Evolutionary conservation across 108 stramenopile genomes (phyloP), one percentile per base, ranked within the genome.

Genomic region (Pseudonitzschia multiseries): DNA sequence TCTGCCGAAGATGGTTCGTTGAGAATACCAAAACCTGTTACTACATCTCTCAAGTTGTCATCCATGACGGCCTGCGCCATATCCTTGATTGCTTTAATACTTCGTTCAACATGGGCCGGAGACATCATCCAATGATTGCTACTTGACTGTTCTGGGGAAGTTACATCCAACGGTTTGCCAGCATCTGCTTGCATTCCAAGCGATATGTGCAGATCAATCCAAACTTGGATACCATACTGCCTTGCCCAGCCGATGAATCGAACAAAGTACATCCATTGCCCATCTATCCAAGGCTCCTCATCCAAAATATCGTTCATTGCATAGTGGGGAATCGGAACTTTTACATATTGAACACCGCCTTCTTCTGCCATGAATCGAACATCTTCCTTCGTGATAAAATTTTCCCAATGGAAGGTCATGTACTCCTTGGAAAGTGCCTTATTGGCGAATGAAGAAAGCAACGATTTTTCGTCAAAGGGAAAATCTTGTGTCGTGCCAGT

Each of bases 311-410:
- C 70, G 43, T 64, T 52, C 51, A 82, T 41, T 26, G 89, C 87
- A 86, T 87, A 93, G 77, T 89, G 81, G 5, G 84, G 79, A 46
- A 93, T 33, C 8, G 92, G 89, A 2, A 93, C 83, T 21, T 87
- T 81, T 2, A 89, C 78, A 74, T 93, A 84, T n/a, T 82, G 81
- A 14, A 88, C 69, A 50, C 84, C 84, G 14, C 73, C 73, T 6
- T 78, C 68, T 52, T 68, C 57, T 33, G 61, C 32, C 26, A 93
- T 41, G n/a, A 67, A 51, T 4, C 21, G 13, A 12, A 93, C 32
- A 68, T 88, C 87, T 9, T 69, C 57, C 57, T 79, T 76, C 8
- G 75, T 84, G 18, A 93, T 75, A 75, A 89, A 93, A 46, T 83
- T 83, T 9, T 86, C 83, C 73, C 78, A 93, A 74, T 93, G 92